Conservation (phyloP, 2,329 filamentous ascomycete species). For the Tolypocladium amazonense region DNA sequence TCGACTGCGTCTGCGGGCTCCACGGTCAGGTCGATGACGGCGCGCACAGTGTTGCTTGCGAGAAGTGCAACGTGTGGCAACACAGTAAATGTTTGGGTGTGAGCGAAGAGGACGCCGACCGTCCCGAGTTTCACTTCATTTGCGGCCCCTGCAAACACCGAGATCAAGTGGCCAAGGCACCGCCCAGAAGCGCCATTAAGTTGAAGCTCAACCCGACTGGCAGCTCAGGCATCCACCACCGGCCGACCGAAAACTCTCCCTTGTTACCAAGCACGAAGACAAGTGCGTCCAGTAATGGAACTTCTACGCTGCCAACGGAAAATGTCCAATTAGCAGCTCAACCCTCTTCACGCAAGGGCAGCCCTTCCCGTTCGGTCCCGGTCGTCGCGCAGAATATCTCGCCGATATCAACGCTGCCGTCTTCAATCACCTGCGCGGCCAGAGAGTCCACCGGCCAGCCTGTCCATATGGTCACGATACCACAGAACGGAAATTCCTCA, state of each 20-base stretch:
- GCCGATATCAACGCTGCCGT: neutral
- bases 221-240: neutral
- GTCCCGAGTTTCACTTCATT: conserved; percentile 78
- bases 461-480: neutral
- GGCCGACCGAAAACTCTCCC: neutral
- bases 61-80: conserved; percentile 92
- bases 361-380: neutral
- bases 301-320: neutral
- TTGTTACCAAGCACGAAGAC: neutral
- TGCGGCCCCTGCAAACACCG: conserved; percentile 68
- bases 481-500: neutral
- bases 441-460: neutral
- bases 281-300: neutral
- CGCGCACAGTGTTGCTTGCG: conserved; percentile 86
- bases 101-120: conserved; percentile 66
- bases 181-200: conserved; percentile 37
- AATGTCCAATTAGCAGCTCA: neutral
- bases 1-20: conserved; percentile 86
- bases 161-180: conserved; percentile 53
- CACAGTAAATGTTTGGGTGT: conserved; percentile 89
- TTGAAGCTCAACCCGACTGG: conserved; percentile 30
- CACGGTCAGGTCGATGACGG: conserved; percentile 93
- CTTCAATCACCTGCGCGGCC: neutral
- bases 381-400: neutral
- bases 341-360: neutral